A percentile compares a stretch with the other conserved stretches of the same genome.
Conservation (phyloP, 2,329 filamentous ascomycete species). For the Colletotrichum tabaci region DNA sequence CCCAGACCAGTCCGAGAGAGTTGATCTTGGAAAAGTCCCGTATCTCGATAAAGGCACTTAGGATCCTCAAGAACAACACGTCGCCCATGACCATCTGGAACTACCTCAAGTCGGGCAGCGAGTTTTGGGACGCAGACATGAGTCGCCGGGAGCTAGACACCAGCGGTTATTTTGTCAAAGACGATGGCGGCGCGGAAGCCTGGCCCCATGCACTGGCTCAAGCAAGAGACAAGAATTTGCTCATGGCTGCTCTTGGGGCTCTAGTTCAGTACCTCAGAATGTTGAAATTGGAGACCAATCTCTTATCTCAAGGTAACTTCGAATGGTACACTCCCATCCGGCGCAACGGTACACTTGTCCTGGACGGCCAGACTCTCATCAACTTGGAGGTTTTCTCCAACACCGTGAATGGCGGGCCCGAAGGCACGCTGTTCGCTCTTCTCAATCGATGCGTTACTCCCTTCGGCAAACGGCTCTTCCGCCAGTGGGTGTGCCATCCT, state of each 20-base stretch:
- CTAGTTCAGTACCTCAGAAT: constrained; percentile 88
- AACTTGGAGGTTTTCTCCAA: constrained; percentile 99
- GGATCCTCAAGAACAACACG: constrained; percentile 97
- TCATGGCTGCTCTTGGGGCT: constrained; percentile 93
- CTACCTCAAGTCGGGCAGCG: constrained; percentile 85
- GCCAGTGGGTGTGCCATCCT: constrained; percentile 97
- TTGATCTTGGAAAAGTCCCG: constrained; percentile 89
- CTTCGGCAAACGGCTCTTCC: constrained; percentile 95
- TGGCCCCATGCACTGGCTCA: constrained; percentile 86
- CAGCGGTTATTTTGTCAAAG: constrained; percentile 81
- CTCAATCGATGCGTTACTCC: constrained; percentile 96
- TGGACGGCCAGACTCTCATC: constrained; percentile 96
- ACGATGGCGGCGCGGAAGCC: constrained; percentile 64
- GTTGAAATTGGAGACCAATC: constrained; percentile 89
- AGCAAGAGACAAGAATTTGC: constrained; percentile 81
- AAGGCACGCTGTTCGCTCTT: constrained; percentile 91
- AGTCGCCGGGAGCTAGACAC: constrained; percentile 86
- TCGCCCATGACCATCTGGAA: constrained; percentile 96
- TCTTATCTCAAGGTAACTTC: constrained; percentile 93
- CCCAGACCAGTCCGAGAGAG: constrained; percentile 91
- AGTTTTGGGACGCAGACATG: constrained; percentile 92
- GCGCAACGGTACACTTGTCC: constrained; percentile 89
- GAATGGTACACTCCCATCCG: constrained; percentile 92
- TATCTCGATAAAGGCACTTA: constrained; percentile 88
- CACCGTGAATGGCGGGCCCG: constrained; percentile 85